Evolutionary conservation across 1,139 yeast species (phyloP), one percentile per base, ranked within the genome.

Genomic region (Pichia sp.): DNA sequence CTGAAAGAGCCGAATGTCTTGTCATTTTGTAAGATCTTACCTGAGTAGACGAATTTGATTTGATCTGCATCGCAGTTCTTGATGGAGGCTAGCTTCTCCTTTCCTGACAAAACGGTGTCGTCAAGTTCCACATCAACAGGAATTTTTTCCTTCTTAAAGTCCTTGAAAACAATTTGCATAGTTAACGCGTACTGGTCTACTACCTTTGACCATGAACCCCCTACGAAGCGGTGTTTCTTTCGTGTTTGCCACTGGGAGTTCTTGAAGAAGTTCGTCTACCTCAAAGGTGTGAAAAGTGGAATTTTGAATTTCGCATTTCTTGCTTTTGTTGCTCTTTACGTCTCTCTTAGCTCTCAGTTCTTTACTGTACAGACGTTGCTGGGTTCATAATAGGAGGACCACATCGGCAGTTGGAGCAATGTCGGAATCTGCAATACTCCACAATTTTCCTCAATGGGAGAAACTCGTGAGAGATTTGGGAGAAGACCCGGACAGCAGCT

Each of bases 11-110:
- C 83, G 45, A 88, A 68, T 6, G 82, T 69, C 56, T 85, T 82
- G 37, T 74, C 87, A 62, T 91, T 95, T 52, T 77, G 86, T 41
- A 91, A 73, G 30, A 91, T 93, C 56, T 87, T 87, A 54, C 94
- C 94, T 2, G 96, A 86, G 59, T 82, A 91, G 41, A 93, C 95
- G 53, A 91, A 74, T 62, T 88, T 91, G 58, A 91, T 77, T 55
- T 81, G 91, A 6, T 74, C 61, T 3, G 77, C 73, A 24, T 82
- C 94, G 52, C 87, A 78, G 13, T 72, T 76, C 49, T 83, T 80
- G 40, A 72, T 66, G 25, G 67, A 62, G 9, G 88, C 93, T 37
- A 91, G 69, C 49, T 75, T 74, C 52, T 78, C 81, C 60, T 91
- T 91, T 30, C 82, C 77, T 27, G 77, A 67, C 22, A 70, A 64